Evolutionary conservation across 2,329 filamentous ascomycete genomes (phyloP), one percentile per base, ranked within the genome.

Genomic region (Verticillium nonalfalfae): DNA sequence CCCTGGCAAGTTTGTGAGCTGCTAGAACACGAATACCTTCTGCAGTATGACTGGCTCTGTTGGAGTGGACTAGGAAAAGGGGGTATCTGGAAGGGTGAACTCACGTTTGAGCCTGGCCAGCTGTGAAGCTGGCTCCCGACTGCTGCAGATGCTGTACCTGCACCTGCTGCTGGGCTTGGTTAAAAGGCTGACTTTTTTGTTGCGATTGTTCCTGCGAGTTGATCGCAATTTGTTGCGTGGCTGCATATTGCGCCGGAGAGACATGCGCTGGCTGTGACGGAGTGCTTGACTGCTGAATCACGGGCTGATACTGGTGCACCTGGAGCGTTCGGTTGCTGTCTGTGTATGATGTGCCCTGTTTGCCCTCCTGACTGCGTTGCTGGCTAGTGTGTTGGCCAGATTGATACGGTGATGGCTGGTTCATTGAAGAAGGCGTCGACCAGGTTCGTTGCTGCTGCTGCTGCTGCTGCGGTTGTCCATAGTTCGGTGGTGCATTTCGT

Each of bases 391-490:
- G n/a, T 11, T 52, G 45, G 18, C 45, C 18, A 4, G 45, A 18
- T 18, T 21, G 45, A 13, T 52, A 52, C 18, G n/a, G 45, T 18
- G 45, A 52, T 4, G 45, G 45, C 18, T 52, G 45, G 4, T 52
- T 52, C 45, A 52, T 52, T 11, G 45, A 52, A 10, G 45, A 52
- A 14, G 45, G 45, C 18, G 45, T 52, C 1, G 45, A 52, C 45
- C 45, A 52, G 11, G 45, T 52, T 7, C 45, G 18, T 18, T 45
- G 39, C 39, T 52, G 54, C 26, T 55, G 50, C 45, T 62, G 59
- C 35, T 54, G 57, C 38, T 40, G 61, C 34, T 50, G 40, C 26
- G 14, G 60, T 40, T 59, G 64, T 38, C 18, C 33, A 10, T 26
- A 45, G 2, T 40, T 36, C 57, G 57, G 52, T 40, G 60, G 9